Conservation (phyloP, 1,139 yeast genomes). For the Kodamaea plutei region DNA sequence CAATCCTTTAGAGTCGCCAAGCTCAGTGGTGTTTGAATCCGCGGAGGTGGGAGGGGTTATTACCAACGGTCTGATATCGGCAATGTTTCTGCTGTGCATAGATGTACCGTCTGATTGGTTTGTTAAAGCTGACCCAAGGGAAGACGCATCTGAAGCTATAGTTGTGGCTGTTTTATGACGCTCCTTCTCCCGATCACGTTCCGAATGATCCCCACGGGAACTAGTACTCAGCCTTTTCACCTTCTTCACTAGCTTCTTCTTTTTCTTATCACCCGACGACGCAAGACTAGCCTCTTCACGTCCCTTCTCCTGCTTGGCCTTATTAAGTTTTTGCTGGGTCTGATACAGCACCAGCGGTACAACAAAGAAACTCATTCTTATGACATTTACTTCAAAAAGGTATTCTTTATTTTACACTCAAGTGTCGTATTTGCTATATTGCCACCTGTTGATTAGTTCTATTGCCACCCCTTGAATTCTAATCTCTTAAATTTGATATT, state of each 20-base stretch:
- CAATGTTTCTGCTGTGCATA: too few relatives aligned
- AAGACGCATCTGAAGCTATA: conserved; percentile 5
- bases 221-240: conserved; percentile 1
- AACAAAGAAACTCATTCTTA: conserved; percentile 15
- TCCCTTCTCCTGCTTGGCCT: conserved; percentile 11
- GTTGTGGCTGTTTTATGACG: too few relatives aligned
- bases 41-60: too few relatives aligned
- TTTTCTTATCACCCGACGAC: conserved; percentile 11
- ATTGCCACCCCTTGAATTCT: too few relatives aligned
- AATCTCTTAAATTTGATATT: too few relatives aligned
- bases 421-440: too few relatives aligned
- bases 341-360: conserved; percentile 18
- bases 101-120: conserved; percentile 4
- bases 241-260: conserved; percentile 12
- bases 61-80: too few relatives aligned
- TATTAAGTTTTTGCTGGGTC: conserved; percentile 15
- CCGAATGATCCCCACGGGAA: neutral
- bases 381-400: too few relatives aligned
- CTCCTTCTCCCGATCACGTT: neutral
- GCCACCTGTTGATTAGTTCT: too few relatives aligned
- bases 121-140: conserved; percentile 4
- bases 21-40: neutral
- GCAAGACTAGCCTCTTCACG: conserved; percentile 2
- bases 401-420: too few relatives aligned
- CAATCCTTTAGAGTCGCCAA: neutral